phyloP scores from a whole-genome alignment of 495 filamentous ascomycete species.

The Acidiella bohemica region DNA sequence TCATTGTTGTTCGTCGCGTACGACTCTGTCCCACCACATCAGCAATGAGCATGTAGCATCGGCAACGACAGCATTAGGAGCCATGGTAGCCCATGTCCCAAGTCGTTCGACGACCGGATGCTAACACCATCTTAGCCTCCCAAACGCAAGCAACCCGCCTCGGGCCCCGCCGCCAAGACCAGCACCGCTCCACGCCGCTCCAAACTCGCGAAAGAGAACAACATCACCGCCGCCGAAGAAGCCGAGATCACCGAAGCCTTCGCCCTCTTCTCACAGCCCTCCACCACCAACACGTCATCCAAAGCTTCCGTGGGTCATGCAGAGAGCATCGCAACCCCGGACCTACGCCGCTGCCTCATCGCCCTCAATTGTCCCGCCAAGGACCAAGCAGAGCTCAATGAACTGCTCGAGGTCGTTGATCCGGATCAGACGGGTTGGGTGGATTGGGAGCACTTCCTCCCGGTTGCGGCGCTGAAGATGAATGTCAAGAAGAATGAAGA shows the following conservation, averaged over 20 bases:
- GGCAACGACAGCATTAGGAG: no score
- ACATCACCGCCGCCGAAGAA: slow-evolving; percentile 71
- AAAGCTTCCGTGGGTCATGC: no score
- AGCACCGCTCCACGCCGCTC: slow-evolving; percentile 36
- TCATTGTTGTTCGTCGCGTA: no score
- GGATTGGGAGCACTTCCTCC: slow-evolving; percentile 61
- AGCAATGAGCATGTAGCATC: no score
- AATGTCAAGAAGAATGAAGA: slow-evolving; percentile 31
- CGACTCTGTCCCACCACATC: no score
- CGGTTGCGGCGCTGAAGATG: slow-evolving; percentile 73
- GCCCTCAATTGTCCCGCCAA: slow-evolving; percentile 40
- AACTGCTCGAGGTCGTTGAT: slow-evolving; percentile 66
- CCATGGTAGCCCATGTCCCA: no score
- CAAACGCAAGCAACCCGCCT: slow-evolving; percentile 26
- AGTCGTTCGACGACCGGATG: no score
- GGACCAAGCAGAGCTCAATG: slow-evolving; percentile 48
- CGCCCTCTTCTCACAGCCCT: slow-evolving; percentile 49
- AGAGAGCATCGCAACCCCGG: slow-evolving; percentile 60
- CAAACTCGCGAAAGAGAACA: slow-evolving; percentile 78
- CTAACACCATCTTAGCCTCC: no score
- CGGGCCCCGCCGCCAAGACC: slow-evolving; percentile 11
- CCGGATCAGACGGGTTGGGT: slow-evolving; percentile 67
- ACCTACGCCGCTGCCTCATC: slow-evolving; percentile 71
- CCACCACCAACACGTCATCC: slow-evolving; percentile 51
- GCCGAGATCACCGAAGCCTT: slow-evolving; percentile 84